Conservation (phyloP, 352 stramenopile species). For the Hyaloperonospora brassicae region DNA sequence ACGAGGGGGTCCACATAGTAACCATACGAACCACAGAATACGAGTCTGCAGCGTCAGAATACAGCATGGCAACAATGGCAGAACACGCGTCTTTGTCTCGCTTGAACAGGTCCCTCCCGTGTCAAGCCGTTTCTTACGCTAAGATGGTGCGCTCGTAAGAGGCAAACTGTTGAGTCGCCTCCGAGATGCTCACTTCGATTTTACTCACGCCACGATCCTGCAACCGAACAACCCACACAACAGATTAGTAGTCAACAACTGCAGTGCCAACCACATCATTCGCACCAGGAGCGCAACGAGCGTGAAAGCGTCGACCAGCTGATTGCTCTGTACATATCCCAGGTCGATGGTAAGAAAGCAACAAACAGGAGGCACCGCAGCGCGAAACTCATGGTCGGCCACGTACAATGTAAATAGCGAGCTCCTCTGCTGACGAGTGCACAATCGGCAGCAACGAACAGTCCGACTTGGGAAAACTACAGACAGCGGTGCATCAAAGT, state of each 20-base stretch:
- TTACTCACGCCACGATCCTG: conserved; percentile 74
- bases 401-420: conserved; percentile 91
- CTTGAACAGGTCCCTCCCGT: not conserved
- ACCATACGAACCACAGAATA: too few species aligned
- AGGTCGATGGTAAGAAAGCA: not conserved
- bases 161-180: conserved; percentile 87
- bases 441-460: conserved; percentile 94
- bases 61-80: too few species aligned
- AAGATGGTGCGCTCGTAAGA: conserved; percentile 72
- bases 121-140: conserved; percentile 15
- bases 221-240: not conserved
- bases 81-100: too few species aligned
- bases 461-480: conserved; percentile 89
- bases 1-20: not conserved
- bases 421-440: conserved; percentile 95
- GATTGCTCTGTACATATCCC: conserved; percentile 46
- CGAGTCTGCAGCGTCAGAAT: too few species aligned
- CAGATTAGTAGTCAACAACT: not conserved
- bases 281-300: conserved; percentile 59
- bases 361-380: not conserved
- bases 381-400: not conserved
- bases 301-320: conserved; percentile 81
- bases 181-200: conserved; percentile 92
- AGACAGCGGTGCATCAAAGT: not conserved
- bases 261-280: not conserved